Evolutionary conservation across 176 grass and related monocot species (phyloP), one percentile per base, ranked within the genome.

Genomic region (Microstegium vimineum): DNA sequence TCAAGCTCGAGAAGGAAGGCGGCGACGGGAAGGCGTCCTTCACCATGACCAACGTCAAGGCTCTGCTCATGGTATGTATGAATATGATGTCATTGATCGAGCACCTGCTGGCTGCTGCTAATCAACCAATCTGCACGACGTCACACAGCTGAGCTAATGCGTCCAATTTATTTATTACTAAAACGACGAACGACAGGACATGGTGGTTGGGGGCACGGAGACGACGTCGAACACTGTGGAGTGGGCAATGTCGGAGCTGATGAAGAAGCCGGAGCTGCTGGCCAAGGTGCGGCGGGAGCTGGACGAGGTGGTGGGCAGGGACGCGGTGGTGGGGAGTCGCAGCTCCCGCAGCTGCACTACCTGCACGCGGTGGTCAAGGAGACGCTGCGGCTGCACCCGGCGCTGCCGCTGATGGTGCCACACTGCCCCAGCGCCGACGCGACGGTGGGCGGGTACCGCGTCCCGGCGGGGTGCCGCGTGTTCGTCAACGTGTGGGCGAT

Each of bases 401-500:
- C 90, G 67, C 87, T 90, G 66, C 93, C 93, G 59, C 85, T 95
- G 14, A 67, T 90, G 80, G 82, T 95, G 56, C 93, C 93, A 54
- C 93, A 92, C 74, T 90, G 89, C 84, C 87, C 90, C 40, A 84
- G 13, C 85, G 82, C 80, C 0, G 66, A 91, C 42, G 69, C 79
- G 2, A 32, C 72, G 32, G 83, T 89, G 34, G 90, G 52, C 40
- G 90, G 86, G 10, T 69, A 95, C 78, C 36, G 63, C 51, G 75
- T 95, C 41, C 93, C 93, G 0, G 71, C 79, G 1, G 90, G 87
- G 0, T 27, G 51, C 60, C 83, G 84, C 25, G 90, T 93, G 15
- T 95, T 92, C 57, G 52, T 93, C 62, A 95, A 93, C 86, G 84
- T 75, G 40, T 92, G 90, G 93, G 93, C 83, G 16, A 92, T 93